A percentile compares a stretch with the other conserved stretches of the same genome.
phyloP scores from a whole-genome alignment of 2,329 filamentous ascomycete species.

The Aspergillus luchuensis region DNA sequence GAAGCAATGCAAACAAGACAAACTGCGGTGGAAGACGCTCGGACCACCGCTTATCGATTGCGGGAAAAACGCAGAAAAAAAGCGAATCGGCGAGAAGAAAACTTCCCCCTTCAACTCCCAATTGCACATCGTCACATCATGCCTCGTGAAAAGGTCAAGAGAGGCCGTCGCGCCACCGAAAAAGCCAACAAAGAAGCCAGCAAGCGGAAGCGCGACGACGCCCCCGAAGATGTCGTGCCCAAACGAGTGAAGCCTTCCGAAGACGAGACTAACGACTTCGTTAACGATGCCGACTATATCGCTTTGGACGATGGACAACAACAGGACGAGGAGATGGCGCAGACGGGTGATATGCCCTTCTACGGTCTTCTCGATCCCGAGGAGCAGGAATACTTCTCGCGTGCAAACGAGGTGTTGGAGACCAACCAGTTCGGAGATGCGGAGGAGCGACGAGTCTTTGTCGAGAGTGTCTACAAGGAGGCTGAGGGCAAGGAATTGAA shows the following conservation, averaged over 20 bases:
- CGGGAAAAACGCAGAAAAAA: slow-evolving; percentile 17
- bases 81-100: no score
- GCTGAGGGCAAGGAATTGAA: slow-evolving; percentile 92
- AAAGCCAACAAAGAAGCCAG: slow-evolving; percentile 42
- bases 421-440: slow-evolving; percentile 79
- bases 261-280: slow-evolving; percentile 25
- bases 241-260: slow-evolving; percentile 44
- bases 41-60: slow-evolving; percentile 40
- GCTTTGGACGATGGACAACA: slow-evolving; percentile 31
- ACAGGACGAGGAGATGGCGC: slow-evolving; percentile 28
- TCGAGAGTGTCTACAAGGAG: slow-evolving; percentile 83
- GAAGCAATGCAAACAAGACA: slow-evolving; percentile 41
- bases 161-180: slow-evolving; percentile 48
- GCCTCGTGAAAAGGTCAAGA: slow-evolving; percentile 52
- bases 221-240: slow-evolving; percentile 32
- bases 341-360: slow-evolving; percentile 67
- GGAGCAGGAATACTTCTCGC: slow-evolving; percentile 94
- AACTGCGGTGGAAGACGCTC: slow-evolving; percentile 35
- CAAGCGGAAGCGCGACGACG: slow-evolving; percentile 42
- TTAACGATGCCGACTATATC: slow-evolving; percentile 40
- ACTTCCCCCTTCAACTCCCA: no score
- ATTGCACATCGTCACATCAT: slow-evolving; percentile 27
- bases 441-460: slow-evolving; percentile 70
- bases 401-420: slow-evolving; percentile 86
- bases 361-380: slow-evolving; percentile 90